Conservation (phyloP, 768 basidiomycete genomes). For the Trametes cubensis region DNA sequence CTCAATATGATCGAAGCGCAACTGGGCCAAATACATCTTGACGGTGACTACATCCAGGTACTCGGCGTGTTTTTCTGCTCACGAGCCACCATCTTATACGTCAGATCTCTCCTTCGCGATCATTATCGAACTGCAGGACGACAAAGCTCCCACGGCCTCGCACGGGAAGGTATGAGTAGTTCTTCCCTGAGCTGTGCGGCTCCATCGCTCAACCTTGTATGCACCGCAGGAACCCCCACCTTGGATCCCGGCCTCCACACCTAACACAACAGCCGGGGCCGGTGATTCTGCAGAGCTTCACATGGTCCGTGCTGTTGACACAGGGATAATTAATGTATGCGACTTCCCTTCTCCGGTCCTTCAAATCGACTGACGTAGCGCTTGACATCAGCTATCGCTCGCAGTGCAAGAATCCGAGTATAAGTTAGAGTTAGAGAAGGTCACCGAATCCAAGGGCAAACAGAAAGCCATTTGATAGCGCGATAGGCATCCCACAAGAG, state of each 20-base stretch:
- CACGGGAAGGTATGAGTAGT: constrained; percentile 44
- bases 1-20: constrained; percentile 77
- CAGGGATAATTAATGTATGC: constrained; percentile 77
- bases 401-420: constrained; percentile 80
- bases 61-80: not conserved
- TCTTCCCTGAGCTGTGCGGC: not conserved
- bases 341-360: not conserved
- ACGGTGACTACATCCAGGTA: constrained; percentile 42
- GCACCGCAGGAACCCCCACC: constrained; percentile 62
- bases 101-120: constrained; percentile 76
- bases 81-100: constrained; percentile 34
- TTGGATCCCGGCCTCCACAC: constrained; percentile 75
- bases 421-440: constrained; percentile 47
- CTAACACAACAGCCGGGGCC: constrained; percentile 68
- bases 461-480: constrained; percentile 13
- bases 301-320: constrained; percentile 79
- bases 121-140: constrained; percentile 77
- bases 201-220: not conserved
- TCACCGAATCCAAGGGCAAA: constrained; percentile 26
- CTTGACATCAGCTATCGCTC: constrained; percentile 63
- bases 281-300: constrained; percentile 72
- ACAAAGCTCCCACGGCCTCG: constrained; percentile 54
- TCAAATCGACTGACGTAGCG: not conserved
- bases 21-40: constrained; percentile 58
- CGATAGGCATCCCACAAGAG: constrained; percentile 1